Evolutionary conservation across 2,329 filamentous ascomycete genomes (phyloP).

Genomic region (Zalaria sp.): DNA sequence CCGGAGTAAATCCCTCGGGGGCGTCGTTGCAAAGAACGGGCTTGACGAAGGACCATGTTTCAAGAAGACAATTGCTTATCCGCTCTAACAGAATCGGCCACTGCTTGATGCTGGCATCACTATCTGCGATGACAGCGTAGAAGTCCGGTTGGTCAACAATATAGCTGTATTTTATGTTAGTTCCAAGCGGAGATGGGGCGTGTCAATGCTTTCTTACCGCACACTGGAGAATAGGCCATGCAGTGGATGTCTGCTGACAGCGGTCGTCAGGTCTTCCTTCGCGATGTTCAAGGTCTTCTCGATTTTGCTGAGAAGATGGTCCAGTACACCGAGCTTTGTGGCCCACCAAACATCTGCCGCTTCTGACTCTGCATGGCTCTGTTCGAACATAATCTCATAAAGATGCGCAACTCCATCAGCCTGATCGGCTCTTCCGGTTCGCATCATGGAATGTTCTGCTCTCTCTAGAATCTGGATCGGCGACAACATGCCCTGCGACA

Average conservation of each 20-base stretch:
- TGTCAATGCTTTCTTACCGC: constrained; percentile 9
- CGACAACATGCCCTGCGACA: neutral
- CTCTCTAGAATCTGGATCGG: constrained; percentile 7
- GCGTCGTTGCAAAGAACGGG: constrained; percentile 83
- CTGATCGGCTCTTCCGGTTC: constrained; percentile 75
- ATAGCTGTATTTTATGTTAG: constrained; percentile 21
- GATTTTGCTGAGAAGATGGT: constrained; percentile 44
- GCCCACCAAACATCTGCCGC: constrained; percentile 14
- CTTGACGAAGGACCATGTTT: constrained; percentile 65
- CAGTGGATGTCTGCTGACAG: constrained; percentile 34
- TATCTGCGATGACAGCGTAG: constrained; percentile 2
- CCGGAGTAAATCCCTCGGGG: constrained; percentile 72
- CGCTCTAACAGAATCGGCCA: neutral
- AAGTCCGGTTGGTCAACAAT: constrained; percentile 27
- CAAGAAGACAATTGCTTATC: constrained; percentile 35
- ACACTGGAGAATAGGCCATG: constrained; percentile 24
- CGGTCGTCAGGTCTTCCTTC: constrained; percentile 48
- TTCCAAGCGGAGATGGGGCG: neutral
- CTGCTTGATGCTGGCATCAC: neutral
- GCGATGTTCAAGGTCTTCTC: constrained; percentile 52
- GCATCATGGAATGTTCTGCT: constrained; percentile 43
- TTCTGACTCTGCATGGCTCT: neutral
- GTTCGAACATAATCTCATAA: constrained; percentile 50
- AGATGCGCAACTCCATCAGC: constrained; percentile 78
- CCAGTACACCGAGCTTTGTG: constrained; percentile 37